These are phyloP conservation scores for Macadamia integrifolia DNA, from an alignment of 164 flowering plant genomes.

Conservation along the genomic window DNA sequence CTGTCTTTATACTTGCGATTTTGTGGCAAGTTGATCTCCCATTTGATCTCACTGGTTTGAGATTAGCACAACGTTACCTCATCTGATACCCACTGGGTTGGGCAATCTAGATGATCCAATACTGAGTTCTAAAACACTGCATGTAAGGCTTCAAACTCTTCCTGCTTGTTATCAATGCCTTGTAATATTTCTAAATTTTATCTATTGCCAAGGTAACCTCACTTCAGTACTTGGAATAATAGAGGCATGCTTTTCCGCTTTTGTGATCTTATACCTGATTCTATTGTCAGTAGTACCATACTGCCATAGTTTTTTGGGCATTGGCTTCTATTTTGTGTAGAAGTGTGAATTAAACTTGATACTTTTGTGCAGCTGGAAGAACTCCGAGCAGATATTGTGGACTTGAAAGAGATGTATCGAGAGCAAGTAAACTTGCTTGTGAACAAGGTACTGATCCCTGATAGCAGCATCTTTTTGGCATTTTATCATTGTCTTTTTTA, in stretches of 20 bases:
- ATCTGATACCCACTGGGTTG: too few relatives aligned
- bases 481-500: background rate
- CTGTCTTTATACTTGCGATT: too few relatives aligned
- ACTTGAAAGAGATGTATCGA: slow-evolving; percentile 96
- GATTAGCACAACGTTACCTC: too few relatives aligned
- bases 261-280: background rate
- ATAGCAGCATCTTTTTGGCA: background rate
- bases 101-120: too few relatives aligned
- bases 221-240: background rate
- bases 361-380: slow-evolving; percentile 77
- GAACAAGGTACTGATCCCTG: slow-evolving; percentile 50
- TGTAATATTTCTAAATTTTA: background rate
- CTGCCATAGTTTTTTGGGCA: background rate
- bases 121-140: too few relatives aligned
- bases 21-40: too few relatives aligned
- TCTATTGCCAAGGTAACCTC: background rate
- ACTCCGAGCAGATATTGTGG: slow-evolving; percentile 88
- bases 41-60: too few relatives aligned
- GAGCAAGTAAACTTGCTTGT: slow-evolving; percentile 98
- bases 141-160: background rate
- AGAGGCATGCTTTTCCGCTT: background rate
- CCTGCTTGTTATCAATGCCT: too few relatives aligned
- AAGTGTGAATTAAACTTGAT: slow-evolving; percentile 2
- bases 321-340: background rate
- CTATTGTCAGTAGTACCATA: background rate